Evolutionary conservation across 2,329 filamentous ascomycete genomes (phyloP), one percentile per base, ranked within the genome.

Genomic region (Sclerotinia minor): DNA sequence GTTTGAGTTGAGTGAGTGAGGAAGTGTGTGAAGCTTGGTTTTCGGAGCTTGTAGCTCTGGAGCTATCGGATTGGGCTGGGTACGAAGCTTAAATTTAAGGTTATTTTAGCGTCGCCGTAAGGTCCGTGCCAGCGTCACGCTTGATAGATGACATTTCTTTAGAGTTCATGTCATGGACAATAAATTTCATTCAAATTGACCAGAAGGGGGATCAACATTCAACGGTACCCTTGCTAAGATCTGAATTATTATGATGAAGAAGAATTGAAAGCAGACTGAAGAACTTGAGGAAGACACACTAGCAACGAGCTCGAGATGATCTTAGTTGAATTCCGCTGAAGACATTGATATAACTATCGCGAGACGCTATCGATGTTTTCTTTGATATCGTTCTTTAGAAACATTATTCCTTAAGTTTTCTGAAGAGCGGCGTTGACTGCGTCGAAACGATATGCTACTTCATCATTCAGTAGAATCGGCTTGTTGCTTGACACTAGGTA

Each of bases 31-130:
- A 32, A 11, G 7, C 3, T 35, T 60, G 5, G 26, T 38, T 32
- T 38, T 50, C 38, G 45, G 45, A 61, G 45, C 32, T 55, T n/a
- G 5, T 38, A 9, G 5, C 6, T n/a, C 32, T 32, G 53, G 15
- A 38, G 21, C 44, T 61, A 9, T 44, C 2, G n/a, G 17, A 29
- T 8, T 57, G 21, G 5, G 45, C 59, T 61, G 21, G 19, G 17
- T 38, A 19, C 38, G 49, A 29, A 60, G 26, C 26, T n/a, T 50
- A 35, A n/a, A 19, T 50, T 38, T 61, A 61, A 61, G 29, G 29
- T 61, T 50, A 26, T 49, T 19, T 50, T 61, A 38, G 58, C 45
- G 29, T 50, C 6, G 1, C 9, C 7, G 11, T 1, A 35, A 4
- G 58, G 15, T 9, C 45, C 59, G 59, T 45, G 15, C 53, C 15